A percentile compares a stretch with the other conserved stretches of the same genome.
These are phyloP conservation scores for Scheffersomyces stambukii DNA, from an alignment of 1,139 yeast genomes.

Conservation along the genomic window DNA sequence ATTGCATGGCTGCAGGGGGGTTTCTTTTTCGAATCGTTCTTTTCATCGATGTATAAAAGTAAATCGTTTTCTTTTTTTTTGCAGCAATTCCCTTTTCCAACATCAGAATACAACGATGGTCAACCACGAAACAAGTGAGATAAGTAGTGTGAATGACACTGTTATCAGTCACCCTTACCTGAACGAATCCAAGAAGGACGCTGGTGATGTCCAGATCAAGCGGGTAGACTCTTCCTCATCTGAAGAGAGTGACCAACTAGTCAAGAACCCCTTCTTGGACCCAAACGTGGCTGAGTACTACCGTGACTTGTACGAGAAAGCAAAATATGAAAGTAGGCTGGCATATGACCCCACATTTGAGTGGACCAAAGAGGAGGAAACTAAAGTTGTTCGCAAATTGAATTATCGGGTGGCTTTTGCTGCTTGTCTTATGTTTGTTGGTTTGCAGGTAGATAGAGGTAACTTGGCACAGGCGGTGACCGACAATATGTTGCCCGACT, in stretches of 20 bases:
- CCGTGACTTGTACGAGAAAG: conserved; percentile 23
- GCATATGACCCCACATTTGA: conserved; percentile 31
- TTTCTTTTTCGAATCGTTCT: conserved; percentile 1
- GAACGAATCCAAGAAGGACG: conserved; percentile 1
- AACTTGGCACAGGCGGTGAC: conserved; percentile 30
- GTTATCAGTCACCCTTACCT: background rate
- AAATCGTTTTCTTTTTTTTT: background rate
- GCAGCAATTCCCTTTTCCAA: background rate
- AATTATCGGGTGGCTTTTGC: conserved; percentile 25
- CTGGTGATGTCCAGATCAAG: conserved; percentile 1
- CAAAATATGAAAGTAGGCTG: conserved; percentile 29
- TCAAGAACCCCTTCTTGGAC: conserved; percentile 9
- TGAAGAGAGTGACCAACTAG: conserved; percentile 4
- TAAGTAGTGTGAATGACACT: too few species aligned
- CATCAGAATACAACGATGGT: background rate
- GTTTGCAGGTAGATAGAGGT: conserved; percentile 29
- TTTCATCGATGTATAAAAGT: conserved; percentile 1
- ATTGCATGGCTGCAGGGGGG: too few species aligned
- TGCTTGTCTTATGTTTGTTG: conserved; percentile 28
- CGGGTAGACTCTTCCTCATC: conserved; percentile 7
- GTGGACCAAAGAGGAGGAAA: conserved; percentile 35
- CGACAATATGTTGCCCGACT: conserved; percentile 26
- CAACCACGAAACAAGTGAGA: conserved; percentile 1
- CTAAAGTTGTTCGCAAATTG: conserved; percentile 18
- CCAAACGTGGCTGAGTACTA: conserved; percentile 8